Conservation (phyloP, 2,329 filamentous ascomycete genomes). For the Chrysosphaeria jannelii region DNA sequence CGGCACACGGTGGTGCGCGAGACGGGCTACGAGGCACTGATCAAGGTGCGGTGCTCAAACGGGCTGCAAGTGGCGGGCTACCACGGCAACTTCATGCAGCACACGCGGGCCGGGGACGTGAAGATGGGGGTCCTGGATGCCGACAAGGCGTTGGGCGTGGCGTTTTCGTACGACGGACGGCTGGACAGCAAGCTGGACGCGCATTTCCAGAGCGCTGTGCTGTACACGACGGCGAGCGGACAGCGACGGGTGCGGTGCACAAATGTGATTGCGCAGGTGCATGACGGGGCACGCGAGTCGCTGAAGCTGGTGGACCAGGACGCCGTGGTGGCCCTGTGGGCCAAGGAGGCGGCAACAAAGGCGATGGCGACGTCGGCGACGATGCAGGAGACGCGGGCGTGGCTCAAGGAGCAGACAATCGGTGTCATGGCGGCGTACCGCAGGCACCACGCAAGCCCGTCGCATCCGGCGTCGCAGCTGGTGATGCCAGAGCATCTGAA, state of each 20-base stretch:
- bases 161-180: slow-evolving; percentile 89
- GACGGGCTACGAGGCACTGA: slow-evolving; percentile 80
- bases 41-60: slow-evolving; percentile 97
- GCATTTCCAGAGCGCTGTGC: slow-evolving; percentile 81
- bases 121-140: slow-evolving; percentile 80
- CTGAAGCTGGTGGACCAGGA: slow-evolving; percentile 94
- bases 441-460: slow-evolving; percentile 60
- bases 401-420: slow-evolving; percentile 69
- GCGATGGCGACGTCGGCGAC: slow-evolving; percentile 36
- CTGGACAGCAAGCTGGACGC: slow-evolving; percentile 90
- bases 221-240: slow-evolving; percentile 78
- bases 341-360: slow-evolving; percentile 80
- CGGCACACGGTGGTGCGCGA: slow-evolving; percentile 64
- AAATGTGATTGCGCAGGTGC: slow-evolving; percentile 81
- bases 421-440: slow-evolving; percentile 79
- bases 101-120: slow-evolving; percentile 79
- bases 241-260: slow-evolving; percentile 75
- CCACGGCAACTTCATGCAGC: slow-evolving; percentile 86
- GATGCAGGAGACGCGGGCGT: slow-evolving; percentile 61
- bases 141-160: slow-evolving; percentile 74
- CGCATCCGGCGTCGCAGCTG: slow-evolving; percentile 69
- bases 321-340: slow-evolving; percentile 61
- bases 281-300: slow-evolving; percentile 50
- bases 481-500: slow-evolving; percentile 90
- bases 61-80: slow-evolving; percentile 83